Evolutionary conservation across 306 rosid genomes (phyloP).

Genomic region (Cicer pinnatifidum): DNA sequence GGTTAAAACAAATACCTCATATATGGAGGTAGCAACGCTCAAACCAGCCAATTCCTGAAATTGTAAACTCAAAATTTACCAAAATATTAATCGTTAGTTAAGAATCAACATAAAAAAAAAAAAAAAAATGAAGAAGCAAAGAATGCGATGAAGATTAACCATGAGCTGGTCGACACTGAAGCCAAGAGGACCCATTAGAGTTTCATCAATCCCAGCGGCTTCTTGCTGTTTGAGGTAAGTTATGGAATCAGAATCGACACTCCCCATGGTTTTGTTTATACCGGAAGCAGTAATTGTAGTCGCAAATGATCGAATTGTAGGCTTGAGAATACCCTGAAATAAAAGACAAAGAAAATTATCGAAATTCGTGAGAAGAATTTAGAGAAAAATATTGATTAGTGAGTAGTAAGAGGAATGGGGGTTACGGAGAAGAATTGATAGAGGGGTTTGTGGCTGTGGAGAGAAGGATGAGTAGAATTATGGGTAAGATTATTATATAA

Average conservation of each 20-base stretch:
- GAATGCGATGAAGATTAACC: conserved; percentile 50
- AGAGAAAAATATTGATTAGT: neutral
- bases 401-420: neutral
- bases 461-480: conserved; percentile 36
- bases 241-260: conserved; percentile 51
- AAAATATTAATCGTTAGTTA: conserved; percentile 6
- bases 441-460: conserved; percentile 40
- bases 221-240: conserved; percentile 77
- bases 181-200: conserved; percentile 95
- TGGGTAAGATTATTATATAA: neutral
- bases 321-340: conserved; percentile 57
- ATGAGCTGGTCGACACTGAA: conserved; percentile 89
- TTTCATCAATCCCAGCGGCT: conserved; percentile 89
- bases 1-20: conserved; percentile 62
- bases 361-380: too few species aligned
- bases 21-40: conserved; percentile 84
- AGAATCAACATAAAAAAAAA: neutral
- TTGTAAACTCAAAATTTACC: neutral
- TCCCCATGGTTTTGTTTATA: conserved; percentile 48
- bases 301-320: conserved; percentile 53
- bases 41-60: conserved; percentile 95
- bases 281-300: conserved; percentile 9
- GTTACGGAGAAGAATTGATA: conserved; percentile 52
- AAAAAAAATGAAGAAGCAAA: neutral
- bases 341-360: neutral